Base-by-base conservation (phyloP, 352 stramenopile genomes). In the Phytophthora pseudosyringae region DNA sequence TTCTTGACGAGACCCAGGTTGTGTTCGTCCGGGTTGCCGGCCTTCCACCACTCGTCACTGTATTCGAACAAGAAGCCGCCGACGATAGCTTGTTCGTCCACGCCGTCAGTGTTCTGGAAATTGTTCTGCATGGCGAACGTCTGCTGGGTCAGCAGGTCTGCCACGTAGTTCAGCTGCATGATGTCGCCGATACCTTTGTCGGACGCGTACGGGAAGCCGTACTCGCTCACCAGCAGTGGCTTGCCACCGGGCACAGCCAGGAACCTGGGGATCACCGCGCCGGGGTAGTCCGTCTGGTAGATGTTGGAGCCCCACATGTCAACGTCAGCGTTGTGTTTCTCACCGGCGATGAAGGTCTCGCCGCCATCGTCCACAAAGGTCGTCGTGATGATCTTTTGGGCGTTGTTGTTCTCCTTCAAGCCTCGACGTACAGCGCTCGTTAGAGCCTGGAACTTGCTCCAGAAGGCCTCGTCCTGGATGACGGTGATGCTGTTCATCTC, bases 41-140 rank as follows among this genome's bases (percentile, higher is more conserved):
- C 54, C 39, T 91, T 91, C 81, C 83, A 90, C 83, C 83, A 91
- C 43, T 91, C 82, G 62, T 91, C 82, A 58, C 78, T 86, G 80
- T 88, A 91, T 64, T 91, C 82, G 45, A 91, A 91, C 9, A 91
- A 69, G 25, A 91, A 91, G 1, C 80, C 82, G n/a, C 81, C 80
- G 4, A 90, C 79, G 6, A 87, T 48, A 6, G 82, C 59, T 25
- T 90, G 81, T 39, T 90, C 75, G 3, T 71, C 47, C 16, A 89
- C 48, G 21, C n/a, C 21, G 36, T 90, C 81, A 1, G 49, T 74
- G 11, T 65, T 41, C 25, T 86, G 69, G 49, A 74, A 90, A 62
- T 90, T 90, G 47, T 65, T 56, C 31, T 90, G 78, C 70, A 90
- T 80, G 18, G 76, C 69, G 3, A 83, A 39, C 8, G 81, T 73